A percentile compares a stretch with the other conserved stretches of the same genome.
Conservation (phyloP, 225 moss, liverwort and hornwort species). For the Marchantia polymorpha region DNA sequence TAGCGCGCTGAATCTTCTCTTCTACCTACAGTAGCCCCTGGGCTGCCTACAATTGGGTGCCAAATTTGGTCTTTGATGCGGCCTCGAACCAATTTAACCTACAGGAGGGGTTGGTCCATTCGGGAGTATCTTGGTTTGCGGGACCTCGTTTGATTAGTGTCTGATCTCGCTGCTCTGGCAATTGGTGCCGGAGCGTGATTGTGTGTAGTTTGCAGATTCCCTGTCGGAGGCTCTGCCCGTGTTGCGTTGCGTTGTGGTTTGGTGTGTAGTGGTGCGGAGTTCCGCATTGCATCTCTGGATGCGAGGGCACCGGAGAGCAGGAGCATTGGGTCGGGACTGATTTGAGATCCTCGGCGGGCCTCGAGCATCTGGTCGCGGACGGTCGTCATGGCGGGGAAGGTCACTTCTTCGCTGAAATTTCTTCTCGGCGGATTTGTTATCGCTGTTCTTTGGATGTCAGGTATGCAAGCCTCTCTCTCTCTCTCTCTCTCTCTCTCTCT, state of each 20-base stretch:
- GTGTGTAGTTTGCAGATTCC: background rate
- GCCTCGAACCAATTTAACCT: too few relatives aligned
- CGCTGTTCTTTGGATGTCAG: conserved; percentile 38
- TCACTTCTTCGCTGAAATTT: conserved; percentile 33
- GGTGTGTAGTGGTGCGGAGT: too few relatives aligned
- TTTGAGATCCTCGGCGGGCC: conserved; percentile 5
- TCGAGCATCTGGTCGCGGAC: background rate
- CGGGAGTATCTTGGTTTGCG: too few relatives aligned
- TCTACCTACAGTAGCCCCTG: background rate
- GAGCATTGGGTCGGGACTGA: background rate
- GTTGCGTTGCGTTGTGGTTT: too few relatives aligned
- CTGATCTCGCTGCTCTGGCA: too few relatives aligned
- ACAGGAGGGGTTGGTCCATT: too few relatives aligned
- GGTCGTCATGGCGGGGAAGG: conserved; percentile 35
- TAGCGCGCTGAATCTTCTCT: background rate
- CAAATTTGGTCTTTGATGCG: too few relatives aligned
- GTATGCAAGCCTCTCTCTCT: conserved; percentile 12
- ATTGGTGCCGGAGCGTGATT: background rate
- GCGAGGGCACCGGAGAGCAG: background rate
- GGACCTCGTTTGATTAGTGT: too few relatives aligned
- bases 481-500: too few relatives aligned
- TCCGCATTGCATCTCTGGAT: background rate
- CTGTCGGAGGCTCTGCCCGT: background rate
- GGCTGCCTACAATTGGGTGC: too few relatives aligned
- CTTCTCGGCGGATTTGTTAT: conserved; percentile 26